Conservation (phyloP, 2,329 filamentous ascomycete genomes). For the Ceratocystis eucalypticola region DNA sequence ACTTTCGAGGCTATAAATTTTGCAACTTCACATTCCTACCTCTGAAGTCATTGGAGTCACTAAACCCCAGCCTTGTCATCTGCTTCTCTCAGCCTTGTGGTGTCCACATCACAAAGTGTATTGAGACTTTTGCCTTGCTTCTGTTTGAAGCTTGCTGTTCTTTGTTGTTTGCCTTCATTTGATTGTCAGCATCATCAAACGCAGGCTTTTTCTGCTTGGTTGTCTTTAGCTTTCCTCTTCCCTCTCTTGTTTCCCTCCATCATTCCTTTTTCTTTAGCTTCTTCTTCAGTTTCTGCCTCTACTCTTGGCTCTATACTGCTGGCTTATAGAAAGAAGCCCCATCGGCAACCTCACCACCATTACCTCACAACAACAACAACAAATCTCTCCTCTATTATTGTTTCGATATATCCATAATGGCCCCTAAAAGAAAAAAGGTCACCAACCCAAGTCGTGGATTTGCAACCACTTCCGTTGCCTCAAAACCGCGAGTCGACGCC, state of each 20-base stretch:
- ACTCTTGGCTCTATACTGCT: neutral
- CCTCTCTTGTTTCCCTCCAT: neutral
- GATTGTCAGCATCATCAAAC: neutral
- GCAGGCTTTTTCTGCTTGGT: neutral
- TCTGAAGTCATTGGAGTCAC: neutral
- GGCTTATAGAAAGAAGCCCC: neutral
- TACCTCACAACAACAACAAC: neutral
- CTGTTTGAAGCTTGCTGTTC: slow-evolving; percentile 6
- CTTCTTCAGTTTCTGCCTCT: neutral
- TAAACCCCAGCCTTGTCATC: neutral
- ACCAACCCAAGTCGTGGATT: slow-evolving; percentile 80
- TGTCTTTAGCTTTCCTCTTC: neutral
- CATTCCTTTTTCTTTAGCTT: neutral
- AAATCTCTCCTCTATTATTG: neutral
- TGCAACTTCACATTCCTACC: neutral
- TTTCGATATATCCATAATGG: slow-evolving; percentile 38
- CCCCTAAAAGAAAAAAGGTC: slow-evolving; percentile 83
- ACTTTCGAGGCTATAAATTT: neutral
- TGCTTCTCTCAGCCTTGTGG: neutral
- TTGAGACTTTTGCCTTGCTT: neutral
- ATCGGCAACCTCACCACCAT: neutral
- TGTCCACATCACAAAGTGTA: slow-evolving; percentile 3
- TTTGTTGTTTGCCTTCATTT: neutral
- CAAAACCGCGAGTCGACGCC: slow-evolving; percentile 57
- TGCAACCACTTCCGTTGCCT: slow-evolving; percentile 83